Evolutionary conservation across 805 yeast species (phyloP).

Genomic region (Saccharomycopsis javanensis): DNA sequence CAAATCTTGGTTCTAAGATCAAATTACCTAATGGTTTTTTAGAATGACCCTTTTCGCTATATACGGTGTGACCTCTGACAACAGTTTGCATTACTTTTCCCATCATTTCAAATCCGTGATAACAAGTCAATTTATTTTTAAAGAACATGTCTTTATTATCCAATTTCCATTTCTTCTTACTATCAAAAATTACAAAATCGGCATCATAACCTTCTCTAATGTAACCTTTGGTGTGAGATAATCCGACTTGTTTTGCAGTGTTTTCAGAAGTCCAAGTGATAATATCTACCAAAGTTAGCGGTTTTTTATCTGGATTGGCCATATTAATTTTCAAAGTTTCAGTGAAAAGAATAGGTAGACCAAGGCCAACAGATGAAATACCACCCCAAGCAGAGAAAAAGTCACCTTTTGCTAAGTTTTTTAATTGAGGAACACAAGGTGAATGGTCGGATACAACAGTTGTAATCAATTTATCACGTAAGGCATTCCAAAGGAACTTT

Average conservation of each 20-base stretch:
- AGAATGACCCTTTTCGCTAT: slow-evolving; percentile 45
- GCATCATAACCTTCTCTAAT: slow-evolving; percentile 76
- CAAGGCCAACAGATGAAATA: slow-evolving; percentile 85
- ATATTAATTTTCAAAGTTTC: slow-evolving; percentile 43
- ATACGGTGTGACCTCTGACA: slow-evolving; percentile 66
- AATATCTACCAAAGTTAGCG: slow-evolving; percentile 50
- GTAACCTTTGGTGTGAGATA: slow-evolving; percentile 61
- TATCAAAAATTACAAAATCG: slow-evolving; percentile 77
- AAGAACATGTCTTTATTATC: slow-evolving; percentile 51
- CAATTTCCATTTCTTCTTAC: slow-evolving; percentile 40
- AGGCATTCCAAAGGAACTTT: slow-evolving; percentile 66
- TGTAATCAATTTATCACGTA: slow-evolving; percentile 53
- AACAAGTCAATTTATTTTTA: slow-evolving; percentile 85
- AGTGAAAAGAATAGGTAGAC: slow-evolving; percentile 72
- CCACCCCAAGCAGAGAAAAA: slow-evolving; percentile 97
- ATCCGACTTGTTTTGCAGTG: slow-evolving; percentile 81
- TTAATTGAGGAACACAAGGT: slow-evolving; percentile 89
- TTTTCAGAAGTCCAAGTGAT: slow-evolving; percentile 72
- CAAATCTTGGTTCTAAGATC: slow-evolving; percentile 47
- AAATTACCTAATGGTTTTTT: slow-evolving; percentile 48
- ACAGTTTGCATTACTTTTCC: slow-evolving; percentile 78
- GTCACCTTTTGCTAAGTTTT: slow-evolving; percentile 74
- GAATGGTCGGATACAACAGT: slow-evolving; percentile 94
- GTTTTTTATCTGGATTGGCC: slow-evolving; percentile 27
- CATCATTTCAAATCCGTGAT: slow-evolving; percentile 54